phyloP scores from a whole-genome alignment of 2,329 filamentous ascomycete genomes.

The Teratosphaeria epicoccoides region DNA sequence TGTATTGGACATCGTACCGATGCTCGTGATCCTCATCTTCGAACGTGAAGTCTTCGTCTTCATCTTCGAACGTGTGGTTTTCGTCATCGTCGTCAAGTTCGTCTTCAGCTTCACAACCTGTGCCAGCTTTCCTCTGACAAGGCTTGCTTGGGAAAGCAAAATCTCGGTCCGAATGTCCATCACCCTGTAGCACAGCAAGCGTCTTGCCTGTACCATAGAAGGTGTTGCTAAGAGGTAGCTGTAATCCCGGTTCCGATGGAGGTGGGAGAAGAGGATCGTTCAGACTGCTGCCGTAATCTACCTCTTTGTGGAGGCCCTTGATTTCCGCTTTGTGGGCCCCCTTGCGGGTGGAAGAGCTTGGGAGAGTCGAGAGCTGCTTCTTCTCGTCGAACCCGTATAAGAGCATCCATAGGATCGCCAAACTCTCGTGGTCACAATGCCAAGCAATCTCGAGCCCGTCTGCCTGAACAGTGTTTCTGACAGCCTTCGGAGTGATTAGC shows the following conservation, averaged over 20 bases:
- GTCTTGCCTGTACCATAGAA: not conserved
- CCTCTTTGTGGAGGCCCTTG: constrained; percentile 1
- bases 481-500: not conserved
- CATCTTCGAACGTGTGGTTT: not conserved
- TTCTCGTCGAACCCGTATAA: constrained; percentile 28
- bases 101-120: not conserved
- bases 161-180: not conserved
- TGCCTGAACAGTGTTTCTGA: not conserved
- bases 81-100: constrained; percentile 1
- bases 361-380: constrained; percentile 7
- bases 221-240: too few relatives aligned
- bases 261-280: too few relatives aligned
- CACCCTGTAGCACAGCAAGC: not conserved
- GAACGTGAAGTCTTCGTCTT: not conserved
- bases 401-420: constrained; percentile 28
- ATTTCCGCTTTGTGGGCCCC: not conserved
- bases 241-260: too few relatives aligned
- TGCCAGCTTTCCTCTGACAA: constrained; percentile 1
- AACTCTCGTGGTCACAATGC: constrained; percentile 27
- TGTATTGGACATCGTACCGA: not conserved
- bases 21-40: not conserved
- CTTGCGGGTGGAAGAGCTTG: not conserved
- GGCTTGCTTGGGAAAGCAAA: not conserved
- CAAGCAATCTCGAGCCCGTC: constrained; percentile 11
- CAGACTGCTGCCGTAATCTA: not conserved